These are phyloP conservation scores for Senna siamea DNA, from an alignment of 306 rosid genomes.

Conservation along the genomic window DNA sequence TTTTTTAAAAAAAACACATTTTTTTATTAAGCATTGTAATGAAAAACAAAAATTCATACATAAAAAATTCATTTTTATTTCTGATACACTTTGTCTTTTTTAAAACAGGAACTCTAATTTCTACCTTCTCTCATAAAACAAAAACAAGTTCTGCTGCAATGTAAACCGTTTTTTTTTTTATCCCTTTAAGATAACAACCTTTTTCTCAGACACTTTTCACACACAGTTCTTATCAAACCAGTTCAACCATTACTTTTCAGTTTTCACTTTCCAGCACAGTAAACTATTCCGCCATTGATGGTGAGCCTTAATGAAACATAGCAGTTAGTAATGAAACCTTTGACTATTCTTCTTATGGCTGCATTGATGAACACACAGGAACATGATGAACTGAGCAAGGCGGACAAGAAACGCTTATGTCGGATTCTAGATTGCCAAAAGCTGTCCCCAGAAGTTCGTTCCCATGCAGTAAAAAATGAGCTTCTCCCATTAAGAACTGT, in stretches of 20 bases:
- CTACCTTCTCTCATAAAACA: too few species aligned
- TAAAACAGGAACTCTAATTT: too few species aligned
- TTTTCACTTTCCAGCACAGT: too few species aligned
- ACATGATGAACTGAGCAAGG: constrained; percentile 69
- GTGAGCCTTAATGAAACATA: background rate
- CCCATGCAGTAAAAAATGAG: constrained; percentile 82
- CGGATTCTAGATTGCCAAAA: constrained; percentile 72
- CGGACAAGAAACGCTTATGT: constrained; percentile 73
- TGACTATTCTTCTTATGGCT: background rate
- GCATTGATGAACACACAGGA: constrained; percentile 52
- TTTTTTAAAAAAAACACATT: too few species aligned
- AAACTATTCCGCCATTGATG: background rate
- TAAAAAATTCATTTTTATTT: too few species aligned
- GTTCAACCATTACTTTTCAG: too few species aligned
- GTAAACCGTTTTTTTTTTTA: too few species aligned
- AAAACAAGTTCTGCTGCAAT: too few species aligned
- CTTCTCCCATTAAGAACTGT: constrained; percentile 79
- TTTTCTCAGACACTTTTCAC: background rate
- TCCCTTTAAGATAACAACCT: background rate
- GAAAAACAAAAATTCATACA: too few species aligned
- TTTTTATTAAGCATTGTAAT: too few species aligned
- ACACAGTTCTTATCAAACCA: background rate
- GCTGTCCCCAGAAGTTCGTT: constrained; percentile 64
- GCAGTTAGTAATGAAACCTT: background rate
- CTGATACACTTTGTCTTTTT: too few species aligned